Evolutionary conservation across 2,329 filamentous ascomycete genomes (phyloP), one percentile per base, ranked within the genome.

Genomic region (Gnomoniopsis sp.): DNA sequence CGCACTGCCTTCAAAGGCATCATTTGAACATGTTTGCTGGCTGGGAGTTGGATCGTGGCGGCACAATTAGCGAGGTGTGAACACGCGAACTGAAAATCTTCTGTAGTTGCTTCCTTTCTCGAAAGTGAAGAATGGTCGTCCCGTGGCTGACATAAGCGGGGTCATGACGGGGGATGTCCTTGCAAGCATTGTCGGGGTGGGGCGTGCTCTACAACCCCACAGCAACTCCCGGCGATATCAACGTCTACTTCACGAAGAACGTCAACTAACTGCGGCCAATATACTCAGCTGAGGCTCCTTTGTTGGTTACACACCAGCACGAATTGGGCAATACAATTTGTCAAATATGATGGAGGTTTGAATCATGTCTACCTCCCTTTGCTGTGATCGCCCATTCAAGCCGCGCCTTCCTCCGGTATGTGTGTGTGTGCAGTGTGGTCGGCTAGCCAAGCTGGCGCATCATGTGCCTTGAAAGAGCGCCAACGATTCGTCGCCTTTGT

Each of bases 381-480:
- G 4, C 36, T 41, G 36, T 41, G 36, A 41, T 41, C 8, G 14
- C 12, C 36, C 14, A n/a, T 41, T 41, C 12, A 4, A 41, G 26
- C 36, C 43, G 43, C 43, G 43, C 43, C 43, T 46, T 19, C 43
- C 43, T 46, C 43, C 3, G 36, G 43, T 33, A 3, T 12, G 34
- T n/a, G 19, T 11, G 7, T 12, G 34, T n/a, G 19, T 11, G 30
- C 26, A 30, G 26, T 30, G 26, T 30, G 26, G 26, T 30, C 26
- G 23, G 21, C 21, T 15, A 52, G 34, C 33, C 19, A 52, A 19
- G 14, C 21, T 43, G 34, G 14, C 22, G 33, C n/a, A 54, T 60
- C 58, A 60, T 60, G 55, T 58, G 58, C 46, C 48, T 15, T 15
- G 36, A 14, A 41, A 17, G 44, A n/a, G n/a, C 36, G 15, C 38